A percentile compares a stretch with the other conserved stretches of the same genome.
Evolutionary conservation across 2,329 filamentous ascomycete genomes (phyloP).

Genomic region (Xylariaceae sp.): DNA sequence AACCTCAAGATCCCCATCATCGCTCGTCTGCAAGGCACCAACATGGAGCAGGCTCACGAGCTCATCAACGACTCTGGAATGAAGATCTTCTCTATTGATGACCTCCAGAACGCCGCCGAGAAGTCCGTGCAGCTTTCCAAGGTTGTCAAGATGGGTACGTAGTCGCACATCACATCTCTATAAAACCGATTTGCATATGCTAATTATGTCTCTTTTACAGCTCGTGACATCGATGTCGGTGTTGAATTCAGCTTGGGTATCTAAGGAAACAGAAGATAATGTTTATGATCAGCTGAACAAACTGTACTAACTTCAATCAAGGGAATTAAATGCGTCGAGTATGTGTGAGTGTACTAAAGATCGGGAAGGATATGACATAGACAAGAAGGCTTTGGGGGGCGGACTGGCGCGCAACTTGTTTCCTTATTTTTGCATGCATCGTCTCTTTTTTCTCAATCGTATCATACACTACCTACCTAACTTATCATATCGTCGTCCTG

Average conservation of each 20-base stretch:
- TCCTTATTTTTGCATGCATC: slow-evolving; percentile 1
- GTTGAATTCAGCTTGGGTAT: slow-evolving; percentile 95
- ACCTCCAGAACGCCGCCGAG: slow-evolving; percentile 94
- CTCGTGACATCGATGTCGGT: slow-evolving; percentile 93
- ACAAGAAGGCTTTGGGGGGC: neutral
- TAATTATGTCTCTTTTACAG: slow-evolving; percentile 38
- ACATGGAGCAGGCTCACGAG: slow-evolving; percentile 92
- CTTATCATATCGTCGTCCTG: too few species aligned
- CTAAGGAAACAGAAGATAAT: slow-evolving; percentile 47
- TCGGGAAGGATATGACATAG: neutral
- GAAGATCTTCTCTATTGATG: slow-evolving; percentile 99
- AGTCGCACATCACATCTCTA: neutral
- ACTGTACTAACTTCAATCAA: slow-evolving; percentile 32
- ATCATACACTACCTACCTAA: too few species aligned
- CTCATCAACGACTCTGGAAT: slow-evolving; percentile 93
- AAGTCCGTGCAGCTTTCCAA: slow-evolving; percentile 99
- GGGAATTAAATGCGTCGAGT: neutral
- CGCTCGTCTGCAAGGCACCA: slow-evolving; percentile 94
- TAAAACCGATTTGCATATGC: slow-evolving; percentile 5
- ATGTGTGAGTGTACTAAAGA: neutral
- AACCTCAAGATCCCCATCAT: slow-evolving; percentile 97
- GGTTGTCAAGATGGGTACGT: slow-evolving; percentile 94
- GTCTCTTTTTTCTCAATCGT: neutral
- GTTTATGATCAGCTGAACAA: slow-evolving; percentile 14
- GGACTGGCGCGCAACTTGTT: neutral